These are phyloP conservation scores for Globisporangium paroecandrum DNA, from an alignment of 352 stramenopile genomes.

Conservation along the genomic window DNA sequence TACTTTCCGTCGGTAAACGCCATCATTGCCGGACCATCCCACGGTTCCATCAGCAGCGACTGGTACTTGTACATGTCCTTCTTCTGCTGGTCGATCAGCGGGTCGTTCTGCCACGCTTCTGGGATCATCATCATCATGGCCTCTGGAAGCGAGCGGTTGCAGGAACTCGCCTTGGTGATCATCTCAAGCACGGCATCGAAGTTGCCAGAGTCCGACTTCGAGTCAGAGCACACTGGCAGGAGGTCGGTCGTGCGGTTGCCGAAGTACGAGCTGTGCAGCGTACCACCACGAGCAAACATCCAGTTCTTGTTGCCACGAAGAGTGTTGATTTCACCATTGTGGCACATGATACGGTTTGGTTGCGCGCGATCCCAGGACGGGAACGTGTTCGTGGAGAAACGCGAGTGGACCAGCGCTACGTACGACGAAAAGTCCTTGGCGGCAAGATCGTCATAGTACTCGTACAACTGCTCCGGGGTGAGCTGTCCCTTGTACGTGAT, in stretches of 20 bases:
- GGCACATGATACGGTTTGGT: conserved; percentile 97
- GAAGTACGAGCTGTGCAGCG: conserved; percentile 92
- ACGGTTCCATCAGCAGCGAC: conserved; percentile 96
- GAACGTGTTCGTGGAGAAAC: conserved; percentile 99
- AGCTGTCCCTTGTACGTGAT: conserved; percentile 99
- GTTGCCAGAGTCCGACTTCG: conserved; percentile 96
- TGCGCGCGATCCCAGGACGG: conserved; percentile 95
- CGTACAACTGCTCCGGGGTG: conserved; percentile 90
- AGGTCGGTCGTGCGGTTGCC: conserved; percentile 89
- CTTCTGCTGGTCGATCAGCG: conserved; percentile 88
- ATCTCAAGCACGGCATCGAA: conserved; percentile 96
- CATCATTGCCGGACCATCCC: conserved; percentile 98
- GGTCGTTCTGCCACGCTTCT: conserved; percentile 96
- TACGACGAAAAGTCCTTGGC: conserved; percentile 89
- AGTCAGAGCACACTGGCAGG: conserved; percentile 90
- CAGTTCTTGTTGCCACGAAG: conserved; percentile 97
- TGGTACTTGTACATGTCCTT: conserved; percentile 98
- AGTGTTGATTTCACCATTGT: conserved; percentile 99
- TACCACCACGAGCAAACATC: conserved; percentile 92
- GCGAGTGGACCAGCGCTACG: conserved; percentile 94
- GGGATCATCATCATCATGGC: conserved; percentile 99
- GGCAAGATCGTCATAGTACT: conserved; percentile 64
- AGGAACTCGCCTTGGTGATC: conserved; percentile 89
- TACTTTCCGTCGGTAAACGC: conserved; percentile 95
- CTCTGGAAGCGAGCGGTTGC: conserved; percentile 91